phyloP scores from a whole-genome alignment of 306 rosid genomes.

The Rosa multiflora region DNA sequence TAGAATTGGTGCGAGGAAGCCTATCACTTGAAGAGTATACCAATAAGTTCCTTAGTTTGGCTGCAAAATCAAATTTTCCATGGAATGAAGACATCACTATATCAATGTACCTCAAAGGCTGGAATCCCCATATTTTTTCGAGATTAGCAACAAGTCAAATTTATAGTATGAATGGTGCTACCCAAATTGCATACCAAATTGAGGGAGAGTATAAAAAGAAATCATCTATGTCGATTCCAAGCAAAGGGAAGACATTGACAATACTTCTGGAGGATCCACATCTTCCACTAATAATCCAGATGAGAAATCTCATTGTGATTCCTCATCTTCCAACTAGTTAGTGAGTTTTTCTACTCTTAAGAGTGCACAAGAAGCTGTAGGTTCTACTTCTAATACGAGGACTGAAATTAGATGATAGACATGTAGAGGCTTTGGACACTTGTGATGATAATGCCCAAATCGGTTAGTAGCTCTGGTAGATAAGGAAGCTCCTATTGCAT shows the following conservation, averaged over 20 bases:
- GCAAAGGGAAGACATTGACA: neutral
- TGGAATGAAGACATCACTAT: neutral
- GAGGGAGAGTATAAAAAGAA: neutral
- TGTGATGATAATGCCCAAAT: neutral
- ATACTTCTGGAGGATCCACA: too few species aligned
- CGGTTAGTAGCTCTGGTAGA: neutral
- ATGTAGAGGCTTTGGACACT: neutral
- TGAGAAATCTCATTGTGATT: neutral
- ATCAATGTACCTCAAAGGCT: neutral
- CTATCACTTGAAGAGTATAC: neutral
- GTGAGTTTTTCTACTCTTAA: neutral
- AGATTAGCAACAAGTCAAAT: neutral
- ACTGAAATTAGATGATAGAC: too few species aligned
- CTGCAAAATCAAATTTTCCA: neutral
- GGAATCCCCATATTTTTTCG: neutral
- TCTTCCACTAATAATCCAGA: too few species aligned
- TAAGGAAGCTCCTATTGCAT: neutral
- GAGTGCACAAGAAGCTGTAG: neutral
- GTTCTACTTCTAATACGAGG: neutral
- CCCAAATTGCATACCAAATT: neutral
- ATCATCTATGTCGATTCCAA: too few species aligned
- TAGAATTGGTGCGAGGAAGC: neutral
- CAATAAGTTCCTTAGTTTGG: neutral
- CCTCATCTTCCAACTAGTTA: neutral
- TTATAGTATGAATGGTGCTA: neutral